Percentiles rank a stretch among this genome's conserved stretches.
Evolutionary conservation across 441 rosid genomes (phyloP).

Genomic region (Aquilaria agallochum): DNA sequence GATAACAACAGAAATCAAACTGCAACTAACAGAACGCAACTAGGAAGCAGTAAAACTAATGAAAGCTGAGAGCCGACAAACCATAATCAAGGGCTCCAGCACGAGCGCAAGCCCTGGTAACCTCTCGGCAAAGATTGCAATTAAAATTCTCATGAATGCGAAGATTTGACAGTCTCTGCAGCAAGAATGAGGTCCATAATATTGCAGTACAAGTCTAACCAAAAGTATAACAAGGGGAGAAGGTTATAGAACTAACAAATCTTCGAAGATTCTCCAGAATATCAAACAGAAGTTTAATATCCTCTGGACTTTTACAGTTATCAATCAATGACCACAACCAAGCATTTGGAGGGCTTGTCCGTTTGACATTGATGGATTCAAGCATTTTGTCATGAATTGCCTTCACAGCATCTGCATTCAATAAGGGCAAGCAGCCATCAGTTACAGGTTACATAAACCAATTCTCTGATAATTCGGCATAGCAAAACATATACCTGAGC

Average conservation of each 20-base stretch:
- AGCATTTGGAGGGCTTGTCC: constrained; percentile 78
- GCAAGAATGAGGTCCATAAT: constrained; percentile 12
- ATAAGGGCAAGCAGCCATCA: constrained; percentile 13
- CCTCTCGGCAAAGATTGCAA: constrained; percentile 68
- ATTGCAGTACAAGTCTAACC: not conserved
- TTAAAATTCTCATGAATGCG: constrained; percentile 73
- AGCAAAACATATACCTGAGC: constrained; percentile 48
- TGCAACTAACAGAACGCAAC: not conserved
- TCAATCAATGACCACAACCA: constrained; percentile 83
- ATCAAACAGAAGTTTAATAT: constrained; percentile 60
- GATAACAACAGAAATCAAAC: constrained; percentile 9
- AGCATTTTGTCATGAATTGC: constrained; percentile 59
- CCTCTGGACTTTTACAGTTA: constrained; percentile 56
- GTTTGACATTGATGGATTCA: constrained; percentile 54
- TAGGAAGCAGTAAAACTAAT: not conserved
- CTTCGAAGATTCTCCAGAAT: constrained; percentile 57
- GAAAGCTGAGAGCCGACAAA: constrained; percentile 20
- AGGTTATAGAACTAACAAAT: constrained; percentile 60
- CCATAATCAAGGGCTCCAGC: constrained; percentile 71
- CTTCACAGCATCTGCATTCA: constrained; percentile 63
- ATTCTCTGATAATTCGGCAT: not conserved
- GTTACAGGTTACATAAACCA: not conserved
- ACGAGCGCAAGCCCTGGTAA: constrained; percentile 63
- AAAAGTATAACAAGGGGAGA: not conserved
- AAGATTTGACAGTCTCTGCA: constrained; percentile 77